Percentiles rank a stretch among this genome's conserved stretches.
Conservation (phyloP, 225 moss, liverwort and hornwort genomes). For the Antitrichia curtipendula region DNA sequence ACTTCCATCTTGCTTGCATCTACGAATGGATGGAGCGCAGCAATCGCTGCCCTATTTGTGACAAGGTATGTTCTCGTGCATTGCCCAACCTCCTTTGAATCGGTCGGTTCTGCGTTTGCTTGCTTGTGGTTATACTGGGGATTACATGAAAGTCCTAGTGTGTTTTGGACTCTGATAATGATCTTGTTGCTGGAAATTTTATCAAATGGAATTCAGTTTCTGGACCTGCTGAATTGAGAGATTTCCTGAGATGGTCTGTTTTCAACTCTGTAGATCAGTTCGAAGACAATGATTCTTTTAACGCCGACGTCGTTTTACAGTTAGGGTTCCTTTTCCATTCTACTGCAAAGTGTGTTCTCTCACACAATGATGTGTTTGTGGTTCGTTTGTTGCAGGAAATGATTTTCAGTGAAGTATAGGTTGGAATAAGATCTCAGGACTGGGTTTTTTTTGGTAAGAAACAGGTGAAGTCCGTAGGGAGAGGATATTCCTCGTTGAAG, state of each 20-base stretch:
- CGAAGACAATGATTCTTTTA: not conserved
- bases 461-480: not conserved
- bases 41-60: slow-evolving; percentile 91
- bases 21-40: slow-evolving; percentile 95
- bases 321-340: not conserved
- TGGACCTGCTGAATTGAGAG: not conserved
- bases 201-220: not conserved
- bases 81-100: not conserved
- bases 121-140: not conserved
- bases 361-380: not conserved
- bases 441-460: not conserved
- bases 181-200: not conserved
- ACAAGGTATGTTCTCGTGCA: slow-evolving; percentile 42
- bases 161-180: not conserved
- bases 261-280: not conserved
- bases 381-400: slow-evolving; percentile 56
- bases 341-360: not conserved
- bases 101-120: not conserved
- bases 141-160: too few species aligned
- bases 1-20: slow-evolving; percentile 87
- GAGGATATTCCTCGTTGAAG: not conserved
- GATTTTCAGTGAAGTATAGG: slow-evolving; percentile 68
- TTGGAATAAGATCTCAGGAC: not conserved
- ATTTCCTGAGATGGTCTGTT: not conserved
- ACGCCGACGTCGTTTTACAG: not conserved